phyloP scores from a whole-genome alignment of 2,329 filamentous ascomycete genomes.

The Penicillium italicum region DNA sequence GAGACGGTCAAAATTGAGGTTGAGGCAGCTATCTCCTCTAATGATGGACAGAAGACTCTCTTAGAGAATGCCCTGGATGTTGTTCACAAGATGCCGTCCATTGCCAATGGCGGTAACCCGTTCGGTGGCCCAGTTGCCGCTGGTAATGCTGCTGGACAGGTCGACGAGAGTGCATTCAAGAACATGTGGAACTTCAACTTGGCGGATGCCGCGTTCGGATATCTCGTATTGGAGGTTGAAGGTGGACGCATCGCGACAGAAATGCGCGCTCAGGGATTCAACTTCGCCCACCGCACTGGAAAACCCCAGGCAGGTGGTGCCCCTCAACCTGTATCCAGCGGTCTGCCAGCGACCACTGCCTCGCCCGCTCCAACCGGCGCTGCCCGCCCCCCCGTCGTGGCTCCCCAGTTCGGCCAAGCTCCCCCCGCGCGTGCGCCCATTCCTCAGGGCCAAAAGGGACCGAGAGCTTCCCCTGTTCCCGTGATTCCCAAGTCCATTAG shows the following conservation, averaged over 20 bases:
- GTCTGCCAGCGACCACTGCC: constrained; percentile 31
- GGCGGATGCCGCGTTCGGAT: constrained; percentile 95
- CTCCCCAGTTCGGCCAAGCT: constrained; percentile 43
- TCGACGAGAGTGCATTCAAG: constrained; percentile 98
- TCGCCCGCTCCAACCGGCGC: constrained; percentile 39
- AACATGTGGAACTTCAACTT: constrained; percentile 99
- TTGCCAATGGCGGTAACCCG: constrained; percentile 91
- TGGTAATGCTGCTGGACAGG: constrained; percentile 70
- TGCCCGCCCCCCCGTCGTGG: constrained; percentile 33
- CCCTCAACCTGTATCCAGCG: constrained; percentile 25
- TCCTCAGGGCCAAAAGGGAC: constrained; percentile 30
- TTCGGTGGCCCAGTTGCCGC: constrained; percentile 83
- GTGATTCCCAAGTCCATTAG: constrained; percentile 41
- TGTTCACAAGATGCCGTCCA: constrained; percentile 96
- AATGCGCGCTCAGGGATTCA: constrained; percentile 98
- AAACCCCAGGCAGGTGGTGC: constrained; percentile 59
- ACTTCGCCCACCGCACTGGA: constrained; percentile 90
- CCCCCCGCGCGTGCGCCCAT: constrained; percentile 34
- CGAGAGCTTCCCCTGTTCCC: constrained; percentile 42
- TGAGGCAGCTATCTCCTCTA: constrained; percentile 87
- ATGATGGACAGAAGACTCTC: constrained; percentile 88
- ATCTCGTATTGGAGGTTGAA: constrained; percentile 90
- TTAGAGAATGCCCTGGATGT: constrained; percentile 87
- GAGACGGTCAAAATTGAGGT: constrained; percentile 97
- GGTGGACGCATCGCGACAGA: constrained; percentile 94